These are phyloP conservation scores for Iris pallida DNA, from an alignment of 116 monocot genomes.

Conservation along the genomic window DNA sequence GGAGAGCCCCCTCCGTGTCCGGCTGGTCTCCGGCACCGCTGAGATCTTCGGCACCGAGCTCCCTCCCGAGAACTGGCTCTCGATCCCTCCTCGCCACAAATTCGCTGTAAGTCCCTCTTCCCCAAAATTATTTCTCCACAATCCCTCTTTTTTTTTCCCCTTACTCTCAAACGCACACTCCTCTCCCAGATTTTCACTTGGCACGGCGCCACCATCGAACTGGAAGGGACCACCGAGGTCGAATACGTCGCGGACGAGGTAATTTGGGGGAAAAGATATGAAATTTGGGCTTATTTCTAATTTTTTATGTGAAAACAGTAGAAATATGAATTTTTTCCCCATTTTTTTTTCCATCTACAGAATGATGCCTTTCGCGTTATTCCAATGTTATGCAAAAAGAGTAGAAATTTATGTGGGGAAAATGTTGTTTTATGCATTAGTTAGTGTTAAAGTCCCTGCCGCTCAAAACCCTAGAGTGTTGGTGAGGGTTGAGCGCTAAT, in stretches of 20 bases:
- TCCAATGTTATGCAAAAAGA: not conserved
- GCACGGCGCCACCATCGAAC: constrained; percentile 82
- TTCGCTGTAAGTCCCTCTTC: constrained; percentile 44
- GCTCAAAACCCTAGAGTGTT: too few relatives aligned
- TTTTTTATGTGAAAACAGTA: not conserved
- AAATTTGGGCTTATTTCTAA: not conserved
- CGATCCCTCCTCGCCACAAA: constrained; percentile 74
- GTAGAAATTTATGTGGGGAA: too few relatives aligned
- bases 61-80: constrained; percentile 78
- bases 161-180: not conserved
- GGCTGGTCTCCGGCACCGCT: constrained; percentile 78
- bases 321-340: not conserved
- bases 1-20: constrained; percentile 54
- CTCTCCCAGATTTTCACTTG: constrained; percentile 74
- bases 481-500: too few relatives aligned
- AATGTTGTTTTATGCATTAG: too few relatives aligned
- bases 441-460: too few relatives aligned
- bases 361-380: too few relatives aligned
- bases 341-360: too few relatives aligned
- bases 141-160: not conserved
- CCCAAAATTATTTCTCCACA: too few relatives aligned
- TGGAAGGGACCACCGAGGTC: constrained; percentile 80
- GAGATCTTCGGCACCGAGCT: constrained; percentile 96
- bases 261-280: not conserved
- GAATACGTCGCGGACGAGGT: constrained; percentile 97